Evolutionary conservation across 352 stramenopile genomes (phyloP).

Genomic region (Pythium sp.): DNA sequence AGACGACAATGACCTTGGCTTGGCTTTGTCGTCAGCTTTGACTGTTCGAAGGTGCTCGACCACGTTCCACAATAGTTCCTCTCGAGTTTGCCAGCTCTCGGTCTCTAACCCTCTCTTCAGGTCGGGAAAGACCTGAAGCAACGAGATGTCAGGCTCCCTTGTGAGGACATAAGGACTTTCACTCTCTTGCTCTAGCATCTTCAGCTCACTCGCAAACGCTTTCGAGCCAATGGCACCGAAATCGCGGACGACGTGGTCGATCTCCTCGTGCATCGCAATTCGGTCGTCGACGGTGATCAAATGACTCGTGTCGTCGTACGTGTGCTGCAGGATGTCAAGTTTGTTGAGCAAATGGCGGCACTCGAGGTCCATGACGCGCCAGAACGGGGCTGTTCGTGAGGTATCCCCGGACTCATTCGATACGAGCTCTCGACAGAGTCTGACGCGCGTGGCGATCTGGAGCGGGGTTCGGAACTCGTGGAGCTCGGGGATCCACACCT

Average conservation of each 20-base stretch:
- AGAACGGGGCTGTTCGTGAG: background rate
- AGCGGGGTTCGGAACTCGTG: conserved; percentile 28
- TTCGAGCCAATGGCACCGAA: conserved; percentile 8
- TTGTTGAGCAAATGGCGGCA: conserved; percentile 11
- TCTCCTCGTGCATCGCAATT: conserved; percentile 13
- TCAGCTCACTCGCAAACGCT: background rate
- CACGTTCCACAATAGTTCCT: conserved; percentile 29
- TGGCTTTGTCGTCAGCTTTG: background rate
- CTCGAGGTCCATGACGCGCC: conserved; percentile 5
- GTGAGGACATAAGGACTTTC: background rate
- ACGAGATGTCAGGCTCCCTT: background rate
- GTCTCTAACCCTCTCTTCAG: conserved; percentile 3
- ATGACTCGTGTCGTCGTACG: conserved; percentile 11
- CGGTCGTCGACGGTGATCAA: conserved; percentile 16
- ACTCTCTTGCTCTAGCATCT: conserved; percentile 3
- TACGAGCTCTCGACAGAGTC: conserved; percentile 23
- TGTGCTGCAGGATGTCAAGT: conserved; percentile 12
- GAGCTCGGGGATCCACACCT: conserved; percentile 30
- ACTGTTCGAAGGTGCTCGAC: conserved; percentile 17
- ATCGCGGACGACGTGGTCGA: conserved; percentile 10
- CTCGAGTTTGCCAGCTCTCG: conserved; percentile 22
- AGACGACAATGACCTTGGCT: background rate
- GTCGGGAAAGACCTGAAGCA: background rate
- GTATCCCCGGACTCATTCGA: background rate
- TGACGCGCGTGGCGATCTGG: conserved; percentile 36